Evolutionary conservation across 208 protist genomes (phyloP), one percentile per base, ranked within the genome.

Genomic region (Tetramitus jugosus): DNA sequence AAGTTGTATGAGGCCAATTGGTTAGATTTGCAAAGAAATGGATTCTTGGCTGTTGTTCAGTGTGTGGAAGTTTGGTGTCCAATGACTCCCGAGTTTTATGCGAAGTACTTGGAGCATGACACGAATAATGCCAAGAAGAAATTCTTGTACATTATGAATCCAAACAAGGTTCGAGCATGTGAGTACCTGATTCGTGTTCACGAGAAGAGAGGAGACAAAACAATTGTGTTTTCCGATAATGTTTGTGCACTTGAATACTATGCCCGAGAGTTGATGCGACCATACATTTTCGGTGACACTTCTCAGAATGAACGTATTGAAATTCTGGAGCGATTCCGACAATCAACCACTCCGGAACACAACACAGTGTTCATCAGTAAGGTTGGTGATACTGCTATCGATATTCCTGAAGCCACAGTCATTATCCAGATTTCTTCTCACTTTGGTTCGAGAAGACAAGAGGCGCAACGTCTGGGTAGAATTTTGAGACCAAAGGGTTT

Each of bases 1-100:
- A 99, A 99, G 83, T 86, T 99, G 46, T 98, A 96, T 84, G 96
- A 99, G 65, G 94, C 98, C 0, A 99, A 99, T 64, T 99, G 98
- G 98, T 92, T 99, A 60, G 93, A 97, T 72, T 86, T 99, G 7
- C 87, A 91, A 49, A 84, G 79, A 53, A 85, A 90, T 65, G 97
- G 97, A 14, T 96, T 94, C 79, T 88, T 99, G 35, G 97, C 98
- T 2, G 91, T 91, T 49, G 97, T 99, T 4, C 89, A 96, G 80
- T 99, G 98, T 82, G 84, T 95, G 8, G 96, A 99, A 83, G 91
- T 99, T 31, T 95, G 94, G 86, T 98, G 94, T 64, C 89, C 89
- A n/a, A 97, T 99, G 93, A 96, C 93, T 4, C 78, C 85, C 31
- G 90, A 93, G 37, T 83, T 83, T n/a, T 69, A 39, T 37, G 26